Conservation (phyloP, 768 basidiomycete genomes). For the Xerocomus brunneocitrinus region DNA sequence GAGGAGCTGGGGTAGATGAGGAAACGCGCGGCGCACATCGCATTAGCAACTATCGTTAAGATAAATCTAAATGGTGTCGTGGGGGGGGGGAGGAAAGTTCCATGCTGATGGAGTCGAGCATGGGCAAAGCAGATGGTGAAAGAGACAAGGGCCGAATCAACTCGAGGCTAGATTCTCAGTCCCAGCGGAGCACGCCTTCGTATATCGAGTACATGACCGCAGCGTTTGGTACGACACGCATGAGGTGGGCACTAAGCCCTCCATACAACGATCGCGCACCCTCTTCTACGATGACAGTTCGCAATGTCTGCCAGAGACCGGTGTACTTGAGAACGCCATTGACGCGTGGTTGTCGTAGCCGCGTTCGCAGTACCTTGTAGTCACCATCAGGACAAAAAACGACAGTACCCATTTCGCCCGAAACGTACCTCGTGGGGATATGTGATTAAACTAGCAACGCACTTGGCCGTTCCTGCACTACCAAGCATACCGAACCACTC, state of each 20-base stretch:
- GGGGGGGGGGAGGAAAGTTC: no score
- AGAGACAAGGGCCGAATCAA: background rate
- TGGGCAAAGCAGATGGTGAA: background rate
- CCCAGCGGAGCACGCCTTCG: slow-evolving; percentile 74
- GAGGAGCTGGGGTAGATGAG: slow-evolving; percentile 5
- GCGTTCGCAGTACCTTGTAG: slow-evolving; percentile 79
- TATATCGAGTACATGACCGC: slow-evolving; percentile 97
- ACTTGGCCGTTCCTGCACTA: slow-evolving; percentile 90
- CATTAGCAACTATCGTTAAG: slow-evolving; percentile 13
- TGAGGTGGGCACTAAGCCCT: slow-evolving; percentile 89
- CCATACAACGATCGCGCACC: slow-evolving; percentile 83
- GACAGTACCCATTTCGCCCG: background rate
- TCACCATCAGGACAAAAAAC: slow-evolving; percentile 2
- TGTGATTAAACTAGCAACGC: slow-evolving; percentile 89
- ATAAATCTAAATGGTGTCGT: slow-evolving; percentile 13
- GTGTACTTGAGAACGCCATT: slow-evolving; percentile 80
- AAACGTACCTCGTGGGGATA: slow-evolving; percentile 91
- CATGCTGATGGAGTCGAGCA: background rate
- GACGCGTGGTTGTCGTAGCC: slow-evolving; percentile 82
- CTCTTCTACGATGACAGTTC: slow-evolving; percentile 84
- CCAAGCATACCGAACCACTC: slow-evolving; percentile 84
- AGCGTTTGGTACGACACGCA: slow-evolving; percentile 97
- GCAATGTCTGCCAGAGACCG: slow-evolving; percentile 79
- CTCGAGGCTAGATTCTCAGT: slow-evolving; percentile 1
- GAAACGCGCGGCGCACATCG: background rate